phyloP scores from a whole-genome alignment of 352 stramenopile species.

The Blastocystis sp. region DNA sequence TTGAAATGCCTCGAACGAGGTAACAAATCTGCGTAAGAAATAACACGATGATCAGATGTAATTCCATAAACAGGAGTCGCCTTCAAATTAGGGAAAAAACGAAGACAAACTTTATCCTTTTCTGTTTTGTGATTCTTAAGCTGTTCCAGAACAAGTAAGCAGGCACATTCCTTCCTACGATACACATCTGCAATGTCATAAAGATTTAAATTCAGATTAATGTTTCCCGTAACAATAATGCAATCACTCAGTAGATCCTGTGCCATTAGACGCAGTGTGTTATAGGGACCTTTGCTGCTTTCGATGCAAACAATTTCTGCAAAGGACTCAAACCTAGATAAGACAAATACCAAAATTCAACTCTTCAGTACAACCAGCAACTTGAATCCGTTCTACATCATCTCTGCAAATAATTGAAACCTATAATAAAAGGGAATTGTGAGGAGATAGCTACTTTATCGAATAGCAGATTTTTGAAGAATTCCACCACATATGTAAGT shows the following conservation, averaged over 20 bases:
- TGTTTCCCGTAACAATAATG: conserved; percentile 5
- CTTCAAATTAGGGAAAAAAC: background rate
- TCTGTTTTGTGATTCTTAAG: background rate
- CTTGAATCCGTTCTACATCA: conserved; percentile 19
- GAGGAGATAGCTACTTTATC: background rate
- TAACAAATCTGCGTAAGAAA: conserved; percentile 21
- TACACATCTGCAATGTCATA: background rate
- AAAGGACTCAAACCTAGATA: background rate
- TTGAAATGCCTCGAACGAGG: background rate
- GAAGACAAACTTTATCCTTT: background rate
- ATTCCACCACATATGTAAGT: conserved; percentile 17
- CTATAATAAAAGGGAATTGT: background rate
- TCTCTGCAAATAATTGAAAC: background rate
- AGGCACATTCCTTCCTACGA: background rate
- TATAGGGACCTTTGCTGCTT: background rate
- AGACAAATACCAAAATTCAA: background rate
- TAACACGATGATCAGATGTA: background rate
- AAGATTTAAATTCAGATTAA: background rate
- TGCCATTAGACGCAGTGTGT: background rate
- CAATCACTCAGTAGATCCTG: background rate
- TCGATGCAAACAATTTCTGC: background rate
- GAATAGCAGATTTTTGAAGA: background rate
- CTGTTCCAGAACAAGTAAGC: background rate
- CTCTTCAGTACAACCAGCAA: background rate
- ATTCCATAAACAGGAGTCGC: conserved; percentile 19